Evolutionary conservation across 2,329 filamentous ascomycete genomes (phyloP).

Genomic region (Mollisia scopiformis): DNA sequence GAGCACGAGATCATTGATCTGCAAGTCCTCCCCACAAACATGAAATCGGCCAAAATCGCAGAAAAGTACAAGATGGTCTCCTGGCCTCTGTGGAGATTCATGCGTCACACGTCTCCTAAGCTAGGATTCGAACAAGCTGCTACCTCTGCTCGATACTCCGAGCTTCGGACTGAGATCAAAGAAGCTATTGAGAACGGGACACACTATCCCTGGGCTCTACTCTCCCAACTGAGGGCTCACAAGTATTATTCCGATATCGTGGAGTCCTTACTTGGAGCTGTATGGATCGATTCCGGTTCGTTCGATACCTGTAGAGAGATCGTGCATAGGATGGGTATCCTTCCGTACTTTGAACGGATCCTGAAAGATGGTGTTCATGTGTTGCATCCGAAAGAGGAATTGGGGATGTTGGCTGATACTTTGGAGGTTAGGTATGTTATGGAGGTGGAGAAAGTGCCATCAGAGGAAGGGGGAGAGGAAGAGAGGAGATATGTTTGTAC

Average conservation of each 20-base stretch:
- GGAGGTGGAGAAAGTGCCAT: conserved; percentile 37
- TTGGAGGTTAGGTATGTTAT: conserved; percentile 58
- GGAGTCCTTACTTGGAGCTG: conserved; percentile 78
- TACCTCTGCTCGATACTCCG: conserved; percentile 28
- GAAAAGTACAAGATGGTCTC: conserved; percentile 12
- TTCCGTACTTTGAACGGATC: conserved; percentile 63
- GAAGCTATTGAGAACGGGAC: conserved; percentile 50
- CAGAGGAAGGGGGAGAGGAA: background rate
- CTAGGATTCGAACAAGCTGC: conserved; percentile 49
- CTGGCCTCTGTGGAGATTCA: conserved; percentile 65
- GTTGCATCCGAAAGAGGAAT: conserved; percentile 67
- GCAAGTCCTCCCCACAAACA: background rate
- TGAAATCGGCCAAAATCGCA: background rate
- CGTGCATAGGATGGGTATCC: conserved; percentile 65
- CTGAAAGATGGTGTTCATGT: conserved; percentile 61
- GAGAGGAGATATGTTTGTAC: conserved; percentile 44
- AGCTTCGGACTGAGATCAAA: conserved; percentile 51
- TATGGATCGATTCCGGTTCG: conserved; percentile 79
- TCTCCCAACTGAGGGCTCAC: conserved; percentile 65
- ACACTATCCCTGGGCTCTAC: conserved; percentile 76
- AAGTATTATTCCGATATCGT: conserved; percentile 87
- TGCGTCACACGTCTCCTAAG: conserved; percentile 58
- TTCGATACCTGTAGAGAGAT: conserved; percentile 62
- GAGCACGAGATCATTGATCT: conserved; percentile 36
- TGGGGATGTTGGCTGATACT: conserved; percentile 60